Conservation (phyloP, 495 filamentous ascomycete genomes). For the Neurospora sp. region DNA sequence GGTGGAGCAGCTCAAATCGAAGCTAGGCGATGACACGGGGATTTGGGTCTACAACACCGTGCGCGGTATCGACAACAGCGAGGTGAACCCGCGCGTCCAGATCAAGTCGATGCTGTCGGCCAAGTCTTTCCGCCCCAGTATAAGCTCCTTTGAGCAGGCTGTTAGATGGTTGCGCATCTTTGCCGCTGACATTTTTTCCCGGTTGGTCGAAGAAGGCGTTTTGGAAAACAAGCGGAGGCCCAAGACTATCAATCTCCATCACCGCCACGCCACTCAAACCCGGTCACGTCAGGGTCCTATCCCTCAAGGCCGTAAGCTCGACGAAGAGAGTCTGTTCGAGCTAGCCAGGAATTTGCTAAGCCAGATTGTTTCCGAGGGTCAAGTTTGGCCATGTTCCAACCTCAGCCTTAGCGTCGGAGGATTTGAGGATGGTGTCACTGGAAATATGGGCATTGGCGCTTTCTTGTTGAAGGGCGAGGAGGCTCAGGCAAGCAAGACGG, state of each 20-base stretch:
- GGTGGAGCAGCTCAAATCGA: conserved; percentile 67
- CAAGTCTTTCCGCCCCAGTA: conserved; percentile 84
- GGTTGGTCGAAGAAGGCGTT: conserved; percentile 85
- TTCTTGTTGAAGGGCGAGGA: conserved; percentile 76
- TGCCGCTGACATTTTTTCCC: conserved; percentile 80
- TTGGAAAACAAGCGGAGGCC: conserved; percentile 82
- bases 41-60: conserved; percentile 81
- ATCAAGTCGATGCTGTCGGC: conserved; percentile 98
- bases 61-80: conserved; percentile 74
- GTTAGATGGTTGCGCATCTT: conserved; percentile 86
- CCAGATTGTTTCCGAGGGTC: conserved; percentile 67
- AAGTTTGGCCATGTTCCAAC: conserved; percentile 79
- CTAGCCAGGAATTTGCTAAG: conserved; percentile 65
- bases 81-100: conserved; percentile 83
- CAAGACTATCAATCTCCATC: conserved; percentile 72
- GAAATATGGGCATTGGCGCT: conserved; percentile 74
- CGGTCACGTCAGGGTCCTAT: conserved; percentile 68
- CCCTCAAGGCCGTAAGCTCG: conserved; percentile 59
- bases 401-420: conserved; percentile 76
- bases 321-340: conserved; percentile 63
- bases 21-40: conserved; percentile 77
- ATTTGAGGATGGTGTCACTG: conserved; percentile 77
- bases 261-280: conserved; percentile 59
- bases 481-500: conserved; percentile 39
- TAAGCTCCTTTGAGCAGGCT: conserved; percentile 72